Percentiles rank a stretch among this genome's conserved stretches.
Conservation (phyloP, 352 stramenopile genomes). For the Saprolegnia diclina region DNA sequence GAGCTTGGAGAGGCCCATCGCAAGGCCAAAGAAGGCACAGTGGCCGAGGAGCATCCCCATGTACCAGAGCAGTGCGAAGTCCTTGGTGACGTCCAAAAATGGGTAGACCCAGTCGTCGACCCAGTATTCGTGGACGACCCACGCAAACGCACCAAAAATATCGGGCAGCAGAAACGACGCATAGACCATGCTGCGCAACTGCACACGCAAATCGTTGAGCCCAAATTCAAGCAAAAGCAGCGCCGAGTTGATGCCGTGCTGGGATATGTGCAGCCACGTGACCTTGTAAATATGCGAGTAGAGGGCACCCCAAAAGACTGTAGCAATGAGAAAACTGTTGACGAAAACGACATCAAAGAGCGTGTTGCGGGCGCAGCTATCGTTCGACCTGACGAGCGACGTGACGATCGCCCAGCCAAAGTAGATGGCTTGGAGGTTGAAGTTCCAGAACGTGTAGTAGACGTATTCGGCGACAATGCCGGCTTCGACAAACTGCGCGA, state of each 20-base stretch:
- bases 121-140: background rate
- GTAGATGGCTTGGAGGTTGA: conserved; percentile 1
- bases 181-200: background rate
- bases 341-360: background rate
- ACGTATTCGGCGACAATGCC: background rate
- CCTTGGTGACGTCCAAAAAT: background rate
- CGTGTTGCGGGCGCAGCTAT: background rate
- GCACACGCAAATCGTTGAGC: background rate
- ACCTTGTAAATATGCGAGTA: background rate
- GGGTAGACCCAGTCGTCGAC: background rate
- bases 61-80: background rate
- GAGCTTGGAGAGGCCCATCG: background rate
- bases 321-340: background rate
- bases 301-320: background rate
- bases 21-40: background rate
- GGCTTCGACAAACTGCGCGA: background rate
- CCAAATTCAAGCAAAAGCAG: background rate
- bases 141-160: background rate
- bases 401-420: background rate
- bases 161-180: background rate
- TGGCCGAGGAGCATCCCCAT: background rate
- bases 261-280: background rate
- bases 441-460: conserved; percentile 7
- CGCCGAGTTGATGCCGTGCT: background rate
- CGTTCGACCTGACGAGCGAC: background rate